A percentile compares a stretch with the other conserved stretches of the same genome.
phyloP scores from a whole-genome alignment of 2,329 filamentous ascomycete species.

The Colletotrichum brevisporum region DNA sequence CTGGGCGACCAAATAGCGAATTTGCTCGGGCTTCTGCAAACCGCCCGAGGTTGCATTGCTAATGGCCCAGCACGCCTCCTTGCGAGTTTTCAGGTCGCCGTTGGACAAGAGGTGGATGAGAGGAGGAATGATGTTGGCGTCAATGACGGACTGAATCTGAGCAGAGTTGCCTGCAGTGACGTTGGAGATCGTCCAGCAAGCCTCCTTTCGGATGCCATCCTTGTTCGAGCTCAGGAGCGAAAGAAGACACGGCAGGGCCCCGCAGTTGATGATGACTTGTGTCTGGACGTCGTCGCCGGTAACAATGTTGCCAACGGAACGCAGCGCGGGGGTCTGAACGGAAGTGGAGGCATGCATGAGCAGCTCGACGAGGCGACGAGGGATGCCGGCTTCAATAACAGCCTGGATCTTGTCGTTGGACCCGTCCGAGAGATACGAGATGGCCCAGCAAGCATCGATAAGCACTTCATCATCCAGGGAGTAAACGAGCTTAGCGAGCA shows the following conservation, averaged over 20 bases:
- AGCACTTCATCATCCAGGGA: conserved; percentile 98
- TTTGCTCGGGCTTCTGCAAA: conserved; percentile 98
- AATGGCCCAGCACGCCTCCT: conserved; percentile 99
- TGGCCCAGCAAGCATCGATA: conserved; percentile 99
- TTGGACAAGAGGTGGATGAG: conserved; percentile 96
- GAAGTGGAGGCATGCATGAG: conserved; percentile 99
- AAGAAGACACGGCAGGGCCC: conserved; percentile 90
- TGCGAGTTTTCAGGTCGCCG: conserved; percentile 98
- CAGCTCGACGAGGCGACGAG: conserved; percentile 94
- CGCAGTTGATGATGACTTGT: conserved; percentile 99
- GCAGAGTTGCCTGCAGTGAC: conserved; percentile 98
- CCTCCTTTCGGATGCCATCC: conserved; percentile 98
- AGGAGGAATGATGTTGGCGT: conserved; percentile 96
- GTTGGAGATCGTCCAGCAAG: conserved; percentile 99
- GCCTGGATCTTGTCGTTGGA: conserved; percentile 99
- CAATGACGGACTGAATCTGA: conserved; percentile 96
- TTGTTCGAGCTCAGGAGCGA: conserved; percentile 96
- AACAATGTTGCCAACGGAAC: conserved; percentile 98
- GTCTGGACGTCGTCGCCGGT: conserved; percentile 99
- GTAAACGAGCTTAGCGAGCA: conserved; percentile 97
- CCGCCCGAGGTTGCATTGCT: conserved; percentile 98
- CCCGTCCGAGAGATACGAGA: conserved; percentile 97
- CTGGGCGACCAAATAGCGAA: conserved; percentile 91
- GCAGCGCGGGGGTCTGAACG: conserved; percentile 95
- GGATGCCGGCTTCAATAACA: conserved; percentile 98